Percentiles rank a stretch among this genome's conserved stretches.
These are phyloP conservation scores for Sporobolomyces roseus DNA, from an alignment of 768 basidiomycete genomes.

Conservation along the genomic window DNA sequence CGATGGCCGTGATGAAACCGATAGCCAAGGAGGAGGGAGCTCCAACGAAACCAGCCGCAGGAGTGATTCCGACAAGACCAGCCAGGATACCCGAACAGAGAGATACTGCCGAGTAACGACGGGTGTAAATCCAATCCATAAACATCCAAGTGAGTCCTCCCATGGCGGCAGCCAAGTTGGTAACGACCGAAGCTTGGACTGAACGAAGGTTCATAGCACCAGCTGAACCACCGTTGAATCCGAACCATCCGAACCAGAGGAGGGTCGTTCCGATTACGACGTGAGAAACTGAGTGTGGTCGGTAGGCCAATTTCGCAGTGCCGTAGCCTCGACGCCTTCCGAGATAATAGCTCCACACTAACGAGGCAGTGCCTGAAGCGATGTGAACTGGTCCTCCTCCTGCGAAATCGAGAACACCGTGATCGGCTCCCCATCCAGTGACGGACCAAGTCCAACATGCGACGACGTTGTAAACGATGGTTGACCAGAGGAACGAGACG, in stretches of 20 bases:
- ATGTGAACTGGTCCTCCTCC: conserved; percentile 89
- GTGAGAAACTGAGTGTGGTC: conserved; percentile 62
- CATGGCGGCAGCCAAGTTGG: conserved; percentile 73
- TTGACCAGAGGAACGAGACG: conserved; percentile 78
- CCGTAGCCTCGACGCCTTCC: conserved; percentile 66
- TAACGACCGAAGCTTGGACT: conserved; percentile 79
- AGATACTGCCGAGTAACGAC: conserved; percentile 80
- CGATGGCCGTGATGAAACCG: conserved; percentile 66
- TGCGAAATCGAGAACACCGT: conserved; percentile 57
- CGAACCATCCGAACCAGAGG: conserved; percentile 71
- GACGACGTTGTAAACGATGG: conserved; percentile 56
- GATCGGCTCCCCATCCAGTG: conserved; percentile 75
- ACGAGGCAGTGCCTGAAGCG: conserved; percentile 73
- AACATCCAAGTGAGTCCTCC: conserved; percentile 66
- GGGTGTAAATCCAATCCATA: conserved; percentile 41
- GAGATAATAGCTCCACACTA: conserved; percentile 82
- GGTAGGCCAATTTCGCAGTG: conserved; percentile 48
- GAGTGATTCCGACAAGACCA: conserved; percentile 57
- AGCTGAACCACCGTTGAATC: conserved; percentile 73
- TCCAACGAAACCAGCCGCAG: conserved; percentile 74
- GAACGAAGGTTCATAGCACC: conserved; percentile 84
- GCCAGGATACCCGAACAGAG: conserved; percentile 89
- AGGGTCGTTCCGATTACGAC: conserved; percentile 85
- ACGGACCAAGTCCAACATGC: conserved; percentile 77
- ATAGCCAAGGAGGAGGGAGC: conserved; percentile 72